Base-by-base conservation (phyloP, 208 protist species). In the Wallacemonas sp. region DNA sequence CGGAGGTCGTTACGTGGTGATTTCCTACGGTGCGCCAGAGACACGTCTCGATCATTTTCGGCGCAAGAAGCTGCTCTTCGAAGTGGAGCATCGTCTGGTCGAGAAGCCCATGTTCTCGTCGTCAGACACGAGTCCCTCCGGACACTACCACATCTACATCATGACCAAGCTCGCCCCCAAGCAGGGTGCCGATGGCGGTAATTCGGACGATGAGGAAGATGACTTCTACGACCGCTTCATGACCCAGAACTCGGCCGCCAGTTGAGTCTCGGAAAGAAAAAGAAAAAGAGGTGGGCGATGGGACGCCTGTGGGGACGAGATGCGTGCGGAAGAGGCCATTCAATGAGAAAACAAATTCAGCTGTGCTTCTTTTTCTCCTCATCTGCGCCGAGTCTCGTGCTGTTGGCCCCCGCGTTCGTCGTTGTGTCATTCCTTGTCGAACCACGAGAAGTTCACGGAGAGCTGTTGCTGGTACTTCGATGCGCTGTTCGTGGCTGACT, bases 161-260 rank as follows among this genome's bases (percentile, higher is more conserved):
- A 96, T 96, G 91, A 78, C 83, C 34, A 94, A 93, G 63, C 57
- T 85, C 0, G 85, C 64, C 1, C 78, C 76, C 8, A 81, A 79
- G 61, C 78, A 79, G 42, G 59, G 55, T 10, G 76, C 59, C 15
- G 77, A 53, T n/a, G 84, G 54, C 22, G 80, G 50, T 27, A 84
- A 92, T 68, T 81, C 79, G 17, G 81, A 87, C 29, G 81, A 90
- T 36, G 87, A 96, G n/a, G 88, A 96, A 13, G 91, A 96, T 60
- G 91, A 96, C 63, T 96, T 96, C 55, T 96, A 96, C 64, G 91
- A 96, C 67, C 87, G 87, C 33, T 96, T 96, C 71, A 94, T 94
- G 88, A 89, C 83, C n/a, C 85, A 91, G 37, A 83, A 88, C 41
- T 63, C 68, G 3, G 68, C 82, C 12, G 60, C 71, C 3, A 73